phyloP scores from a whole-genome alignment of 768 basidiomycete species.

The Trametes cinnabarina region DNA sequence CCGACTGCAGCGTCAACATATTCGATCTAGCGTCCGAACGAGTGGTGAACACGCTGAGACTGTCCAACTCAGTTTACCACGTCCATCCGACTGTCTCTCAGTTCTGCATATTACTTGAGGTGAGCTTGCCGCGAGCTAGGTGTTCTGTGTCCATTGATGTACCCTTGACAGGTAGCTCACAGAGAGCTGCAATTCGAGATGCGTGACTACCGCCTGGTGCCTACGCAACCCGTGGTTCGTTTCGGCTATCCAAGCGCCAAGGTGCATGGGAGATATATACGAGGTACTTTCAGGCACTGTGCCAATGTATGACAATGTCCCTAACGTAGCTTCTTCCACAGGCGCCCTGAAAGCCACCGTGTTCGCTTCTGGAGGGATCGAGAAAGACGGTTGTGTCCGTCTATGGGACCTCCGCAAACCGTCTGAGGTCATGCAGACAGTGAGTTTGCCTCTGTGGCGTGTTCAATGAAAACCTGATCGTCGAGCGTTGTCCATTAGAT shows the following conservation, averaged over 20 bases:
- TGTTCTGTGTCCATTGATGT: neutral
- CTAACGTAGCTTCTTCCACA: conserved; percentile 5
- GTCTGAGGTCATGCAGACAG: conserved; percentile 21
- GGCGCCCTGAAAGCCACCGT: conserved; percentile 23
- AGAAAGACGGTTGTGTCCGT: conserved; percentile 40
- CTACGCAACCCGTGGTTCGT: conserved; percentile 35
- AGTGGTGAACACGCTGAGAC: conserved; percentile 38
- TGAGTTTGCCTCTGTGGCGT: conserved; percentile 19
- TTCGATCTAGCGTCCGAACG: conserved; percentile 49
- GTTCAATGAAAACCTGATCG: no score
- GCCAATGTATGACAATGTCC: neutral
- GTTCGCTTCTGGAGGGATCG: conserved; percentile 42
- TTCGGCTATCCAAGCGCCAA: conserved; percentile 43
- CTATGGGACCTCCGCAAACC: conserved; percentile 49
- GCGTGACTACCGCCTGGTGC: conserved; percentile 44
- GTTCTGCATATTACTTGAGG: conserved; percentile 46
- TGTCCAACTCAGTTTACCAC: conserved; percentile 45
- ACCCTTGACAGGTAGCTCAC: conserved; percentile 40
- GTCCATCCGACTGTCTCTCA: conserved; percentile 37
- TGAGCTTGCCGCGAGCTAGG: conserved; percentile 19
- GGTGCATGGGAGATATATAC: conserved; percentile 43
- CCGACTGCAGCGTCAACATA: conserved; percentile 44
- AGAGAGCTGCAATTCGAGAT: conserved; percentile 52
- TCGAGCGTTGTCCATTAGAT: conserved; percentile 27
- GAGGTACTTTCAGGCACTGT: conserved; percentile 34